phyloP scores from a whole-genome alignment of 2,329 filamentous ascomycete genomes.

The Trichoderma hamatum region DNA sequence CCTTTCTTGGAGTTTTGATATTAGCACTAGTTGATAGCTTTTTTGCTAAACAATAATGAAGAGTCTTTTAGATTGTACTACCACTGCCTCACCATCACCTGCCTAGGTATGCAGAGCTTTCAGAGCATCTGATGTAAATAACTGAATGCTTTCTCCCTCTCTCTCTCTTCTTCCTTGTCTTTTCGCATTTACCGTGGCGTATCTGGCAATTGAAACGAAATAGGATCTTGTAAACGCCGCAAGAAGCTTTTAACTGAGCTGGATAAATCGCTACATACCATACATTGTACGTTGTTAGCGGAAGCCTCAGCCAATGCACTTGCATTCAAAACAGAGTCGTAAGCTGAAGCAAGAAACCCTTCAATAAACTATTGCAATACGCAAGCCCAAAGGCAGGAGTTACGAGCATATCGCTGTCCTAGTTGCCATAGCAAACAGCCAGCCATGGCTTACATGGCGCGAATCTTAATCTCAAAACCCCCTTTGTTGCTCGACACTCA shows the following conservation, averaged over 20 bases:
- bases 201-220: background rate
- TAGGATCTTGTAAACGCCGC: background rate
- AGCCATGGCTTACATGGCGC: background rate
- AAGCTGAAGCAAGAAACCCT: background rate
- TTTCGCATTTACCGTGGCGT: background rate
- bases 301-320: slow-evolving; percentile 1
- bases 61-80: background rate
- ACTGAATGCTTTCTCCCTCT: too few relatives aligned
- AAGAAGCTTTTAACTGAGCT: background rate
- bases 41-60: background rate
- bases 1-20: background rate
- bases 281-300: background rate
- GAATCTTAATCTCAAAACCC: background rate
- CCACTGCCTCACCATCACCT: background rate
- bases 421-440: background rate
- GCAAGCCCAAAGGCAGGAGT: background rate
- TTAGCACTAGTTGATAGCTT: background rate
- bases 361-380: background rate
- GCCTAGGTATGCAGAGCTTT: background rate
- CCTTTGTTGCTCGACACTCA: background rate
- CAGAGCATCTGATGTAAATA: too few relatives aligned
- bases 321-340: background rate
- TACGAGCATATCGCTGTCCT: background rate
- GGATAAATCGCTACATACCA: too few relatives aligned
- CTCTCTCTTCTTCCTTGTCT: too few relatives aligned